These are phyloP conservation scores for Geosmithia morbida DNA, from an alignment of 2,329 filamentous ascomycete genomes.

Conservation along the genomic window DNA sequence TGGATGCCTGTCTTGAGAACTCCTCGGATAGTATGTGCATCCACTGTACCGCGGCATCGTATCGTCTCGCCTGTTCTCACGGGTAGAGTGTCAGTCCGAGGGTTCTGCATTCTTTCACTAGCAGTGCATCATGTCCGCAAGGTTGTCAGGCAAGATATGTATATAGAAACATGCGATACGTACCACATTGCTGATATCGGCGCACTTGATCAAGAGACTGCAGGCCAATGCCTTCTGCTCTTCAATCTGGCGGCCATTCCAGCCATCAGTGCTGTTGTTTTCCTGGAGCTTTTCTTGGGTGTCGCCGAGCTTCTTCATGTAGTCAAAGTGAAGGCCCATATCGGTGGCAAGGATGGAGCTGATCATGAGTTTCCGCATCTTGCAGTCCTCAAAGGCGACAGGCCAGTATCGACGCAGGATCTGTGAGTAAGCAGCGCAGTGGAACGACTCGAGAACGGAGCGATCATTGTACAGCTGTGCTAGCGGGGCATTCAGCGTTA, in stretches of 20 bases:
- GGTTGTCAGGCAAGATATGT: too few species aligned
- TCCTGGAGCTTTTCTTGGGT: constrained; percentile 65
- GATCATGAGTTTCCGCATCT: constrained; percentile 83
- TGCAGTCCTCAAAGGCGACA: constrained; percentile 58
- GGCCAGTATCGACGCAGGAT: constrained; percentile 92
- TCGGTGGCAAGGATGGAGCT: constrained; percentile 96
- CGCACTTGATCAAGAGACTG: constrained; percentile 89
- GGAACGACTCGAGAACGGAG: constrained; percentile 92
- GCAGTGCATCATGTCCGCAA: too few species aligned
- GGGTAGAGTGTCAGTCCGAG: neutral
- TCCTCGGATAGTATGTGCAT: constrained; percentile 90
- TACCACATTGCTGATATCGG: constrained; percentile 97
- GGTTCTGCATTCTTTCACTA: neutral
- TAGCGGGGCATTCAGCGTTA: constrained; percentile 80
- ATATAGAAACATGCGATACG: constrained; percentile 20
- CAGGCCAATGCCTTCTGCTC: constrained; percentile 73
- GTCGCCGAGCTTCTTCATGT: constrained; percentile 78
- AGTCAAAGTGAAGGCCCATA: constrained; percentile 94
- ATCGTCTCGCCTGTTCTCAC: constrained; percentile 56
- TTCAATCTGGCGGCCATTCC: constrained; percentile 62
- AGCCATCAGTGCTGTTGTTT: constrained; percentile 52
- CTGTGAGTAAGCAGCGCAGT: constrained; percentile 93
- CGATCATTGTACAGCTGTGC: constrained; percentile 95
- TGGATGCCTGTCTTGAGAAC: constrained; percentile 81
- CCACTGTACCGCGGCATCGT: constrained; percentile 74